Conservation (phyloP, 345 rosid species). For the Rhodomyrtus tomentosa region DNA sequence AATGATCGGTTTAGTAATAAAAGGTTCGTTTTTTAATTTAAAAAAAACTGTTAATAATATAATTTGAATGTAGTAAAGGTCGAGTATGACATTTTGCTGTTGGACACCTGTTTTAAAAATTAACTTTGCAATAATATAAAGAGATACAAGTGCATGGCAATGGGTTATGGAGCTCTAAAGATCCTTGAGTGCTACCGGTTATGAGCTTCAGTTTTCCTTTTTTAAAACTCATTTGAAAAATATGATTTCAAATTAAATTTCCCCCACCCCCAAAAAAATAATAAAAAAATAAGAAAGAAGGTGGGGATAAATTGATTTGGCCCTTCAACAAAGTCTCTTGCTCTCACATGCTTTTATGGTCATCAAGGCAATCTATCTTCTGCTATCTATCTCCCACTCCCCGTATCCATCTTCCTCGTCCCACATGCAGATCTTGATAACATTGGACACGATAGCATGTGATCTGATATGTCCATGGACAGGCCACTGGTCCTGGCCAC, state of each 20-base stretch:
- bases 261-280: too few species aligned
- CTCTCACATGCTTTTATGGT: background rate
- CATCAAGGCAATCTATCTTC: background rate
- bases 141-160: background rate
- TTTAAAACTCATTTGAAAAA: background rate
- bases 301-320: background rate
- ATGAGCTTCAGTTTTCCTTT: background rate
- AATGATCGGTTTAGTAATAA: background rate
- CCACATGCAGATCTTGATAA: background rate
- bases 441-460: background rate
- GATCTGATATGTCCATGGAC: background rate
- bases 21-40: background rate
- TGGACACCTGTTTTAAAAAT: background rate
- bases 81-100: background rate
- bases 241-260: background rate
- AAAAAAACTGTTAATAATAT: background rate
- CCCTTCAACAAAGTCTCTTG: background rate
- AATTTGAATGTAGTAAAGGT: background rate
- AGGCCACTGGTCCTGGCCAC: too few species aligned
- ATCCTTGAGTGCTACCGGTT: rapidly evolving
- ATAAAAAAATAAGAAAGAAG: too few species aligned
- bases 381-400: background rate
- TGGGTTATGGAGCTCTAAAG: background rate
- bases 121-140: background rate
- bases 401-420: background rate